Base-by-base conservation (phyloP, 2,329 filamentous ascomycete species). In the Nigrospora oryzae region DNA sequence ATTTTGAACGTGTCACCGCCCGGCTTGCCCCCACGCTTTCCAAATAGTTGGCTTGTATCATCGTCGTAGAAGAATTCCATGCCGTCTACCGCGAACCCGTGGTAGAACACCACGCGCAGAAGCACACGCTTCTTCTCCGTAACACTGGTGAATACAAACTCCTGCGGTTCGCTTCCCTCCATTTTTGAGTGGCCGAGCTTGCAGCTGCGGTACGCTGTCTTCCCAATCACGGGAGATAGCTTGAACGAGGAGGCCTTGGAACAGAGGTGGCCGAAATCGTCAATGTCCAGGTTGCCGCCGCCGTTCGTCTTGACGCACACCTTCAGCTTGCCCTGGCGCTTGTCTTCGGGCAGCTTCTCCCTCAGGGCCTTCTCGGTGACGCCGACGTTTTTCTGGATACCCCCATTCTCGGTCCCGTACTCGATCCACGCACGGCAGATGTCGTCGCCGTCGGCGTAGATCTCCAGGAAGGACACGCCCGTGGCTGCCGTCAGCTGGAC, bases 61-160 rank as follows among this genome's bases (percentile, higher is more conserved):
- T 97, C 89, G 57, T 97, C 91, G 59, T 95, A 97, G 47, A 86
- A 74, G 63, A 98, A 97, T 62, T 97, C 91, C 16, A 98, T 64
- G 0, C 93, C 93, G 60, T 95, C 85, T 12, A 97, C 60, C 4
- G 84, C 84, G 47, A 73, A 70, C 2, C 86, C 89, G 55, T 89
- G 83, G 58, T 89, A 94, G 13, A 95, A 73, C 48, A 81, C 77
- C 46, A 96, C 76, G 5, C 79, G 79, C 1, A 81, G 83, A 50
- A 97, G 70, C 30, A 95, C 74, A 50, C 89, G 84, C 31, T 80
- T 85, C 50, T 81, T 77, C 35, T 78, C 74, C 39, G 77, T 66
- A 13, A 82, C 77, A 57, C 83, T 86, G 36, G 84, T 77, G 49
- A 94, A 81, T 35, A 96, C 71, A 33, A 93, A 61, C 55, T 96